These are phyloP conservation scores for Alternaria infectoria DNA, from an alignment of 2,329 filamentous ascomycete species.

Conservation along the genomic window DNA sequence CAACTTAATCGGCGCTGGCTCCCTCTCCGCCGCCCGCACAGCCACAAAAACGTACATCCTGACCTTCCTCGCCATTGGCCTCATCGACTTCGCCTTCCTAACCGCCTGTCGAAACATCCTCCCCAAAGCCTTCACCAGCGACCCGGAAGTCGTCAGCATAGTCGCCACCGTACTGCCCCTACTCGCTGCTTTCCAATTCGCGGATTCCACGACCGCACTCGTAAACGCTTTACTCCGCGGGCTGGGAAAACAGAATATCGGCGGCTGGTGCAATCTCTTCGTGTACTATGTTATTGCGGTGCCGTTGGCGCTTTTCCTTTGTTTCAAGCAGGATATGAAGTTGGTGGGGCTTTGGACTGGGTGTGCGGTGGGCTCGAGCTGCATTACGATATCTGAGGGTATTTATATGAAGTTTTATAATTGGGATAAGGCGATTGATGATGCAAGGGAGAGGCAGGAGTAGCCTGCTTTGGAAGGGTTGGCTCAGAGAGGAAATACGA, in stretches of 20 bases:
- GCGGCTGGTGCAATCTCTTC: constrained; percentile 47
- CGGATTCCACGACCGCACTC: constrained; percentile 46
- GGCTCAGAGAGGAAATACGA: neutral
- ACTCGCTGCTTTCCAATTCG: constrained; percentile 48
- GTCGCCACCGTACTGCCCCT: constrained; percentile 44
- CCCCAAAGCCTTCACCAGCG: constrained; percentile 43
- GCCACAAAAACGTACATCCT: constrained; percentile 42
- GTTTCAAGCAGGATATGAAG: constrained; percentile 44
- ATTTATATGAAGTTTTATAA: constrained; percentile 38
- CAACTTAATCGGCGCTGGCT: constrained; percentile 49
- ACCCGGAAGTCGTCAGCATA: constrained; percentile 44
- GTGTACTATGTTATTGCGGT: constrained; percentile 50
- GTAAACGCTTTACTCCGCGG: constrained; percentile 48
- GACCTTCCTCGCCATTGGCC: constrained; percentile 44
- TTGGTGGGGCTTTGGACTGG: constrained; percentile 48
- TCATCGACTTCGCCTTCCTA: constrained; percentile 44
- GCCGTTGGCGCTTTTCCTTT: constrained; percentile 45
- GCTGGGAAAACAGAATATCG: constrained; percentile 48
- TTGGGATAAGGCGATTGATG: constrained; percentile 42
- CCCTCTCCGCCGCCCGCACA: constrained; percentile 40
- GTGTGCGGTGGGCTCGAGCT: constrained; percentile 40
- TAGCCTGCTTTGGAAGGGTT: neutral
- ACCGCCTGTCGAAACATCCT: constrained; percentile 39
- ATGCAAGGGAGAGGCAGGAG: constrained; percentile 38
- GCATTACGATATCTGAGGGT: constrained; percentile 45